A percentile compares a stretch with the other conserved stretches of the same genome.
Evolutionary conservation across 202 grass and related monocot genomes (phyloP).

Genomic region (Dendrocalamus latiflorus): DNA sequence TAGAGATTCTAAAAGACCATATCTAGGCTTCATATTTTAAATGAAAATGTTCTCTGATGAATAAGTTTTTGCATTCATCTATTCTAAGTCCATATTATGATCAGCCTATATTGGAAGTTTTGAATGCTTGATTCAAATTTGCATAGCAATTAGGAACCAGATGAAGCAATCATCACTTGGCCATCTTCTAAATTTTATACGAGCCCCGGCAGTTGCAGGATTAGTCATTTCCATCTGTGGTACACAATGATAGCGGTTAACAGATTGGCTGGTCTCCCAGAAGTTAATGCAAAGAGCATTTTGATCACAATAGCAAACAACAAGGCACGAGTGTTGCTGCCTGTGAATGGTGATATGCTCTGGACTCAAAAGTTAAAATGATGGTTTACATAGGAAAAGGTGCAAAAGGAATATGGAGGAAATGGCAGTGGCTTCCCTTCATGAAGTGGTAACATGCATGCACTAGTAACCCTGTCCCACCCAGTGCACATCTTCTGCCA

Average conservation of each 20-base stretch:
- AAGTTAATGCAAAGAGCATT: conserved; percentile 17
- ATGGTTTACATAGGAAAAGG: neutral
- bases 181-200: neutral
- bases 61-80: neutral
- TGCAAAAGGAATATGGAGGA: neutral
- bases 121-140: neutral
- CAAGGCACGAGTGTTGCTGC: neutral
- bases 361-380: neutral
- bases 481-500: neutral
- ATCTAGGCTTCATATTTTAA: neutral
- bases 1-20: neutral
- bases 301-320: neutral
- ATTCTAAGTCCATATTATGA: neutral
- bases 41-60: neutral
- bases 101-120: neutral
- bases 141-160: neutral
- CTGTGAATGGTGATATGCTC: neutral
- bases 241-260: neutral
- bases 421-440: neutral
- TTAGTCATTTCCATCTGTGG: neutral
- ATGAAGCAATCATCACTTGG: neutral
- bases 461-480: neutral
- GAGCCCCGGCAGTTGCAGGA: neutral
- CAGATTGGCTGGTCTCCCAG: neutral
- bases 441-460: neutral